Conservation (phyloP, 148 eudicot species). For the Amaranthus cruentus region DNA sequence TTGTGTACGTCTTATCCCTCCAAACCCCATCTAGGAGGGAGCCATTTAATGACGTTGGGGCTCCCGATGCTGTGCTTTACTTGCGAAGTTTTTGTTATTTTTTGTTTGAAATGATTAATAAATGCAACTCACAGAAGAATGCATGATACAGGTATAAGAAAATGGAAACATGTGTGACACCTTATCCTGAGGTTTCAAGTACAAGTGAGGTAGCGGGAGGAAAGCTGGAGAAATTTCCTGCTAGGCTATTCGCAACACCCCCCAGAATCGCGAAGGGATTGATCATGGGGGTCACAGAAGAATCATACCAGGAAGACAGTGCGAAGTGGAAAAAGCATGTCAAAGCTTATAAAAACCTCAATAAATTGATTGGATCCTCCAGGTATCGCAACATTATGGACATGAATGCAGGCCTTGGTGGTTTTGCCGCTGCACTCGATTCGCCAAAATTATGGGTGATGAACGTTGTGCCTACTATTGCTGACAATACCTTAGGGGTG, state of each 20-base stretch:
- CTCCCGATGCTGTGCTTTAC: too few species aligned
- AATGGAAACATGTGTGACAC: slow-evolving; percentile 62
- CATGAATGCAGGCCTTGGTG: slow-evolving; percentile 78
- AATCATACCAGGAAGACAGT: slow-evolving; percentile 50
- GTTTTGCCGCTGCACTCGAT: slow-evolving; percentile 75
- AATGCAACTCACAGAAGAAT: not conserved
- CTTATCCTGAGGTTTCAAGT: slow-evolving; percentile 41
- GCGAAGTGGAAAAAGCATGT: slow-evolving; percentile 67
- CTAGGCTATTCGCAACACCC: slow-evolving; percentile 55
- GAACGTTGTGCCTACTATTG: slow-evolving; percentile 73
- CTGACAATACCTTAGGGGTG: slow-evolving; percentile 62
- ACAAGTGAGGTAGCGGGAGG: slow-evolving; percentile 48
- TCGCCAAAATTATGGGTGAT: slow-evolving; percentile 71
- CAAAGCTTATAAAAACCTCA: slow-evolving; percentile 50
- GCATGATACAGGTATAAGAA: slow-evolving; percentile 59
- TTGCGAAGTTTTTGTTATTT: too few species aligned
- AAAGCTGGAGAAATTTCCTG: slow-evolving; percentile 52
- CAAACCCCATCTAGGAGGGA: too few species aligned
- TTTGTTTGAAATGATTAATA: too few species aligned
- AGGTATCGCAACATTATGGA: slow-evolving; percentile 80
- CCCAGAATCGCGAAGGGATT: slow-evolving; percentile 56
- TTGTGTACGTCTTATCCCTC: too few species aligned
- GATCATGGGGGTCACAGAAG: slow-evolving; percentile 52
- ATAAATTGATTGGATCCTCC: slow-evolving; percentile 43
- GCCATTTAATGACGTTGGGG: too few species aligned